Evolutionary conservation across 345 rosid genomes (phyloP), one percentile per base, ranked within the genome.

Genomic region (Melastoma malabathricum): DNA sequence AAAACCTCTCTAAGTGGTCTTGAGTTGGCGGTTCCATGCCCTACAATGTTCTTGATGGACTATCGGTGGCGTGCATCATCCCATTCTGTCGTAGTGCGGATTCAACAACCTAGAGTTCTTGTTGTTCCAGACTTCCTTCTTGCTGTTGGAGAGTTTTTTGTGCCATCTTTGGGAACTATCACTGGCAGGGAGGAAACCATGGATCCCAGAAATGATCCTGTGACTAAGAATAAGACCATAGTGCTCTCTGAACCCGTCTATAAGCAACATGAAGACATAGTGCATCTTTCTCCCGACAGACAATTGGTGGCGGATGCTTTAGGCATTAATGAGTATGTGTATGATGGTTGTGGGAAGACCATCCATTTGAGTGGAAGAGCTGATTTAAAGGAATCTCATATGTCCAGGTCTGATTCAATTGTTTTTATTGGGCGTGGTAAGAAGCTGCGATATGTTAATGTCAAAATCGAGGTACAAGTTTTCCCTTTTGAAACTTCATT

Each of bases 61-160:
- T 92, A 70, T 62, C 81, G 98, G 78, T 87, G 84, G 85, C 82
- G 98, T 44, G 57, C 61, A 52, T 78, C 97, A 59, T 87, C 96
- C 61, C 88, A 79, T 60, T 92, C 98, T 56, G 71, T 67, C 72
- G 97, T 87, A 43, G 64, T 84, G 56, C 79, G 98, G 48, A 59
- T 87, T 64, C 98, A 92, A 73, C 98, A 92, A 57, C 98, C 97
- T 43, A 90, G 87, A 56, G 60, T 92, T 52, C 95, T 92, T 72
- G 95, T 81, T 55, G 98, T 84, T 58, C 98, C 94, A 5, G 98
- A 92, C 74, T 92, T 87, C 72, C 95, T 92, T 71, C 88, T 87
- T 47, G 86, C 90, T 15, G 77, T 92, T 56, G 90, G 89, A 58
- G 95, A 84, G 70, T 92, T 82, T 82, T 87, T 92, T 70, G 95